Evolutionary conservation across 2,329 filamentous ascomycete species (phyloP), one percentile per base, ranked within the genome.

Genomic region (Apiospora sp.): DNA sequence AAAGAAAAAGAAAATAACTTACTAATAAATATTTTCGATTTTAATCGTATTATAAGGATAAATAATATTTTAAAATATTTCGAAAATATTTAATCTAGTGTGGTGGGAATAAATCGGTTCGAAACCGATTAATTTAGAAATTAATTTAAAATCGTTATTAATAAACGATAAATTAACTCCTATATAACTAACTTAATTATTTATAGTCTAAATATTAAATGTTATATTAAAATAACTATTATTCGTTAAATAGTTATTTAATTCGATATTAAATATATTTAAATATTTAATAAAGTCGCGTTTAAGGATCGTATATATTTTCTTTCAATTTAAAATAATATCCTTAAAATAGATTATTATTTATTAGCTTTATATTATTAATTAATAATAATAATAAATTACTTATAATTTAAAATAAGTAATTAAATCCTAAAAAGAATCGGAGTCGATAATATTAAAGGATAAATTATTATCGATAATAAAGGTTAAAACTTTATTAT

Each of bases 101-200:
- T 43, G 16, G 54, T 68, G 54, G 22, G 73, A 44, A 71, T 73
- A 30, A 67, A 70, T 51, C 76, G 75, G n/a, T 41, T 77, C 6
- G 51, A 79, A 54, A 30, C 14, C 22, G 4, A 34, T 58, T 61
- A 68, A 79, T 73, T 73, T 78, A 30, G 13, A 74, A 24, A 76
- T 82, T 27, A 82, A 77, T 73, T 76, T 68, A 44, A 74, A 80
- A 67, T 75, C n/a, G 10, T 27, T 71, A 58, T 58, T 58, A 30
- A 58, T 58, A 58, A 58, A 58, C 5, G 3, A 22, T 34, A 34
- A 34, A 58, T 34, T 58, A 34, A 30, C 4, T 13, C 51, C 4
- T 34, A 34, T 58, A 58, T 22, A 71, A 78, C 54, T 51, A 80
- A 72, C 71, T 82, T 34, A 22, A 22, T 12, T 34, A 19, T 16